Evolutionary conservation across 176 grass and related monocot species (phyloP), one percentile per base, ranked within the genome.

Genomic region (Raddia guianensis): DNA sequence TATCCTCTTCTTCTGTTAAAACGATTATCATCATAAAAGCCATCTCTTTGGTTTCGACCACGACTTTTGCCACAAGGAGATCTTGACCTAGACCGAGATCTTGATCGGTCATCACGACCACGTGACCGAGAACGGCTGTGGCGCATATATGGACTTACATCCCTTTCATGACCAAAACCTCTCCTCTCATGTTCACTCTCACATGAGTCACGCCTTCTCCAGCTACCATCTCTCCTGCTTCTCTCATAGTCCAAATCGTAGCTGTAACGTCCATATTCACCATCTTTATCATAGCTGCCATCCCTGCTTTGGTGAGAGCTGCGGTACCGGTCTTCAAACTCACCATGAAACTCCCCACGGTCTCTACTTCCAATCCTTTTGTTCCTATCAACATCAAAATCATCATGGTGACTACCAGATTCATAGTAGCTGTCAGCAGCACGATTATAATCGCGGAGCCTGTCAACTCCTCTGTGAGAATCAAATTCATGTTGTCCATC

Each of bases 361-460:
- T 99, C 91, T 89, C 93, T 91, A 82, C 80, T 85, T 47, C 89
- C 89, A 68, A 89, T 93, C 79, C 91, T 91, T 77, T 80, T 91
- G 86, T 90, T 81, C 84, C 84, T 91, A 90, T 93, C 84, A 95
- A 95, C 78, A 88, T 52, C 81, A 89, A 95, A 87, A 89, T 93
- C 84, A 89, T 93, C 84, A 90, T 32, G 68, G 60, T 86, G 86
- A 87, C 78, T 73, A 73, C 79, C 86, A 77, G 86, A 82, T 79
- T 93, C 87, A 90, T 89, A 75, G 71, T 95, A 85, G 62, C 70
- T 77, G 58, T 88, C 90, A 78, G 55, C 66, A 88, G 67, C 77
- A 88, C 16, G 67, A 78, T 91, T 85, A 60, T 82, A 86, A 83
- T 87, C 87, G 85, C 46, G 54, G 76, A 87, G 75, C 82, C 55